A percentile compares a stretch with the other conserved stretches of the same genome.
Evolutionary conservation across 805 yeast species (phyloP).

Genomic region (Ogataea trehalophila): DNA sequence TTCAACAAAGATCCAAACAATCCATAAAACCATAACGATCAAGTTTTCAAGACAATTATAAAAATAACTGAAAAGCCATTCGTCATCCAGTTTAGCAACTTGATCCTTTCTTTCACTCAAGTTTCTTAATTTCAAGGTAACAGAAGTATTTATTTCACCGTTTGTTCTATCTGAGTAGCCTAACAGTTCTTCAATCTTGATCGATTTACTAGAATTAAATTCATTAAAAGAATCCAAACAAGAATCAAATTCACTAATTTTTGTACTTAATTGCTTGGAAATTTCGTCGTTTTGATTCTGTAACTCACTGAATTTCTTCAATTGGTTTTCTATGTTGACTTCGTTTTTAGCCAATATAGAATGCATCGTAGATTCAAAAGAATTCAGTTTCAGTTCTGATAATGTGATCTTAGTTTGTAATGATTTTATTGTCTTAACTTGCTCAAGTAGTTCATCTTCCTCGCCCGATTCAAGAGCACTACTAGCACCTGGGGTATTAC

Average conservation of each 20-base stretch:
- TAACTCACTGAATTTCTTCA: constrained; percentile 26
- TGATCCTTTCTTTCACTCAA: constrained; percentile 45
- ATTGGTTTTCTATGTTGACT: constrained; percentile 21
- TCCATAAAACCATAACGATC: constrained; percentile 47
- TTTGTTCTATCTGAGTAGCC: constrained; percentile 63
- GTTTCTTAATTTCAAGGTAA: constrained; percentile 56
- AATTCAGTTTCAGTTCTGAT: constrained; percentile 17
- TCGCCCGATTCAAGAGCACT: not conserved
- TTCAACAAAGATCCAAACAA: constrained; percentile 54
- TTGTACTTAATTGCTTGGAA: constrained; percentile 10
- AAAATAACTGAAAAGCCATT: constrained; percentile 32
- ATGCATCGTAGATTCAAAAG: constrained; percentile 12
- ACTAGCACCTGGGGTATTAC: not conserved
- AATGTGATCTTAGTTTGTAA: constrained; percentile 10
- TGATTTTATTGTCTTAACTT: constrained; percentile 9
- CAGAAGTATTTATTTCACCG: constrained; percentile 69
- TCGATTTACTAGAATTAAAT: constrained; percentile 24
- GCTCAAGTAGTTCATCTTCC: constrained; percentile 12
- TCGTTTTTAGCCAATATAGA: constrained; percentile 17
- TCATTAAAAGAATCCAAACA: constrained; percentile 18
- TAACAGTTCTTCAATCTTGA: constrained; percentile 54
- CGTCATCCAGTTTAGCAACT: constrained; percentile 26
- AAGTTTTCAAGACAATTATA: constrained; percentile 46
- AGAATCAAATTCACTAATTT: constrained; percentile 18
- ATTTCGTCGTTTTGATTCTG: constrained; percentile 26